Conservation (phyloP, 805 yeast species). For the Nakazawaea holstii region DNA sequence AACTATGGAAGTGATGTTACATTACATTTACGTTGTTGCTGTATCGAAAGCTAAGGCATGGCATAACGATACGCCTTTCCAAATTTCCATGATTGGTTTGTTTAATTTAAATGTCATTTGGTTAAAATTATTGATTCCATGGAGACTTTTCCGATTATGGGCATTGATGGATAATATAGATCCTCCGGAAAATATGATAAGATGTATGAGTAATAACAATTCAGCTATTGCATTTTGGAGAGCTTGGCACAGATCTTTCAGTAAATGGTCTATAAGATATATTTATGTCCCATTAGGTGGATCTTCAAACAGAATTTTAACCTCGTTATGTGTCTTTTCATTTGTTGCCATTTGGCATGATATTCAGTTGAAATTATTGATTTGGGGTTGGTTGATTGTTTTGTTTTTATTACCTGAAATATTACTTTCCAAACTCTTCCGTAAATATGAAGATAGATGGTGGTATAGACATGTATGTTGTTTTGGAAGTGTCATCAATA, state of each 20-base stretch:
- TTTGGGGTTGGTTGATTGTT: conserved; percentile 97
- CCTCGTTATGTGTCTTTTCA: conserved; percentile 80
- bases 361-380: conserved; percentile 73
- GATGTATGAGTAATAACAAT: conserved; percentile 93
- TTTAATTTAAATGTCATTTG: conserved; percentile 88
- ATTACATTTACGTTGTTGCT: conserved; percentile 89
- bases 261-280: conserved; percentile 85
- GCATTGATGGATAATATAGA: conserved; percentile 87
- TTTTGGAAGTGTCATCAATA: conserved; percentile 79
- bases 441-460: conserved; percentile 31
- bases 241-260: conserved; percentile 96
- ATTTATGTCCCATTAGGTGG: conserved; percentile 93
- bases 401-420: conserved; percentile 85
- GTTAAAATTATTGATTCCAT: conserved; percentile 89
- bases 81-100: conserved; percentile 89
- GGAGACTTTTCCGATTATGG: conserved; percentile 96
- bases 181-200: conserved; percentile 95
- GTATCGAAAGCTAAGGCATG: conserved; percentile 87
- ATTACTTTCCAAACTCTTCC: conserved; percentile 42
- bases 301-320: conserved; percentile 59
- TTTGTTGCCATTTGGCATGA: conserved; percentile 99
- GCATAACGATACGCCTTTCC: conserved; percentile 85
- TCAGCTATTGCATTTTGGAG: conserved; percentile 97
- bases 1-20: conserved; percentile 86
- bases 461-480: conserved; percentile 85